A percentile compares a stretch with the other conserved stretches of the same genome.
These are phyloP conservation scores for Cudoniella acicularis DNA, from an alignment of 495 filamentous ascomycete species.

Conservation along the genomic window DNA sequence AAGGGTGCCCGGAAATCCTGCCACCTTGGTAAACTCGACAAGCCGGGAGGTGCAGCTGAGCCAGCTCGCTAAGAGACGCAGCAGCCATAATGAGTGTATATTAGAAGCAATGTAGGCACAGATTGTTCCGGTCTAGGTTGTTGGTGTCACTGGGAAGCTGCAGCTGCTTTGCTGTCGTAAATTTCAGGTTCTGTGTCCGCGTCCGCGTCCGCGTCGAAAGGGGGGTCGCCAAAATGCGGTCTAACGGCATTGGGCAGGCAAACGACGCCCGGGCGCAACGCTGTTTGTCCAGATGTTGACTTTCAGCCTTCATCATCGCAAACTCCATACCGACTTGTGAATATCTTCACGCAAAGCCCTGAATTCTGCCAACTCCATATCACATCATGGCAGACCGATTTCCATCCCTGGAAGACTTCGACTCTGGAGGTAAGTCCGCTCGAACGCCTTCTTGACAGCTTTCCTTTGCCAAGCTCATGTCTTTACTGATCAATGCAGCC, in stretches of 20 bases:
- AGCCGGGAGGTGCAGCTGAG: no score
- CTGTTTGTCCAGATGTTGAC: conserved; percentile 22
- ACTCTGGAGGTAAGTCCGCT: conserved; percentile 66
- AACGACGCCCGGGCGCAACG: conserved; percentile 3
- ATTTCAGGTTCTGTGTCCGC: not conserved
- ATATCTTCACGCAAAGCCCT: not conserved
- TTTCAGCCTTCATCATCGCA: conserved; percentile 2
- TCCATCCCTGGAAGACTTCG: conserved; percentile 93
- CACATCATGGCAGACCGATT: conserved; percentile 87
- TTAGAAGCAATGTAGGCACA: not conserved
- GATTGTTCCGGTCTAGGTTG: not conserved
- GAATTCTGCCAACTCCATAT: not conserved
- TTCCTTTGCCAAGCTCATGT: not conserved
- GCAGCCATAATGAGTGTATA: not conserved
- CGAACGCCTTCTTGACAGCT: not conserved
- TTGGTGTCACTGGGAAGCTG: not conserved
- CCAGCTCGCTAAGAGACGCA: no score
- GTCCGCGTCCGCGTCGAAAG: no score
- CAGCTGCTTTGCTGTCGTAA: no score
- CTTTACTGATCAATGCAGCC: conserved; percentile 35
- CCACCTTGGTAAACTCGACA: no score
- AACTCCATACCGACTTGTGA: not conserved
- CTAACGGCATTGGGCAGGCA: not conserved
- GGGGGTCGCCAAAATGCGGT: not conserved
- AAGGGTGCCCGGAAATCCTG: not conserved